These are phyloP conservation scores for Salvia sclarea DNA, from an alignment of 305 asterid species.

Conservation along the genomic window DNA sequence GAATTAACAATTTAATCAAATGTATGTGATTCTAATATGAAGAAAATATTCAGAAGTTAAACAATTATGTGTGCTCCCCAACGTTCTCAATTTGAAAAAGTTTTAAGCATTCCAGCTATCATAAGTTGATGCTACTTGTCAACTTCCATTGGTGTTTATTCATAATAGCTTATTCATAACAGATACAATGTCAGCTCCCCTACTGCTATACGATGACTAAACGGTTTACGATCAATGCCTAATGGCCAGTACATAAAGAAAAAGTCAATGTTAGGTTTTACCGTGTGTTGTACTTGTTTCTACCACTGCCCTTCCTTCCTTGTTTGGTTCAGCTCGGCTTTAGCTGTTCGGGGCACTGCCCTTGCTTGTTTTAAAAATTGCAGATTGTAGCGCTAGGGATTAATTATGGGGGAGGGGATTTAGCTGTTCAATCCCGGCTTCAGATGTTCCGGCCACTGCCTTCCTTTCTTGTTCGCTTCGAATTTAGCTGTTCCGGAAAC, in stretches of 20 bases:
- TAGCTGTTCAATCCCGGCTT: too few species aligned
- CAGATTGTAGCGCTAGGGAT: neutral
- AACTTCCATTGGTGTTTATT: too few species aligned
- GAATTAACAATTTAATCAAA: neutral
- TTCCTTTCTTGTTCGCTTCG: too few species aligned
- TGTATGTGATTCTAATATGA: neutral
- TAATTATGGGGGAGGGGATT: too few species aligned
- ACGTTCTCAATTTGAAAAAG: neutral
- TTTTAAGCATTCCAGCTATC: too few species aligned
- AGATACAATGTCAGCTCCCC: neutral
- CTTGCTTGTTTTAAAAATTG: neutral
- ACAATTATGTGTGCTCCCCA: neutral
- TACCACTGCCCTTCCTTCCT: too few species aligned
- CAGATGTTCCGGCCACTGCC: too few species aligned
- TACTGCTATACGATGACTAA: neutral
- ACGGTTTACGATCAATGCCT: neutral
- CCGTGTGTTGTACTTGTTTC: too few species aligned
- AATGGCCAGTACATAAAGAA: neutral
- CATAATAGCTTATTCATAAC: too few species aligned
- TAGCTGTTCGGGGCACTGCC: neutral
- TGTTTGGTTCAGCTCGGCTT: too few species aligned
- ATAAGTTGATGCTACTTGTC: too few species aligned
- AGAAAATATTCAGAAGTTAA: neutral
- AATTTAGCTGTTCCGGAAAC: too few species aligned
- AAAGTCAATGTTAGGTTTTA: neutral